Conservation (phyloP, 1,284 basidiomycete species). For the Malassezia vespertilionis region DNA sequence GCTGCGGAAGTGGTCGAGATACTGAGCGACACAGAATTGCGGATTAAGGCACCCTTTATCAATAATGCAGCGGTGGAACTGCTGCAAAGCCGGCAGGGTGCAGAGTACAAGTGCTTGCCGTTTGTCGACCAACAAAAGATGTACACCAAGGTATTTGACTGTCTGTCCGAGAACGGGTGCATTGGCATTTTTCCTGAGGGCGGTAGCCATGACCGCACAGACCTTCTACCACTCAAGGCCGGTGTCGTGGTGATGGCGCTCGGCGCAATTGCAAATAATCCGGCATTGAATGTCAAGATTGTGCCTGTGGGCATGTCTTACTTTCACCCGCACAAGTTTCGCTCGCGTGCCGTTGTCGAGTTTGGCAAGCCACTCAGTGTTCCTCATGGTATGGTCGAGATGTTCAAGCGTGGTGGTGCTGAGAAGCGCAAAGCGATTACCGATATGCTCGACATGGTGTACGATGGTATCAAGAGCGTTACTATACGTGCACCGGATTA, state of each 20-base stretch:
- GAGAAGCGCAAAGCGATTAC: conserved; percentile 83
- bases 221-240: conserved; percentile 45
- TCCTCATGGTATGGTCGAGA: conserved; percentile 68
- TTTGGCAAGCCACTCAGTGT: conserved; percentile 87
- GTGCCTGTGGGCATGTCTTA: conserved; percentile 47
- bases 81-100: conserved; percentile 18
- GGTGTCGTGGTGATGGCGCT: conserved; percentile 48
- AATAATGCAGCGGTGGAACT: conserved; percentile 29
- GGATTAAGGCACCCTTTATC: conserved; percentile 73
- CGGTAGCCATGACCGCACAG: conserved; percentile 47
- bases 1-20: conserved; percentile 78
- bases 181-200: conserved; percentile 50
- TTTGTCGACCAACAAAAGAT: conserved; percentile 80
- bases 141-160: conserved; percentile 85
- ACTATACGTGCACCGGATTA: conserved; percentile 93
- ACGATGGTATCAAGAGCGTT: conserved; percentile 91
- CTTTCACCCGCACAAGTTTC: conserved; percentile 48
- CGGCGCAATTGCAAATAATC: conserved; percentile 47
- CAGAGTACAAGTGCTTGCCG: conserved; percentile 40
- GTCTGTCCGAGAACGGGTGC: conserved; percentile 71
- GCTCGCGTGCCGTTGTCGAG: conserved; percentile 64
- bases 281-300: conserved; percentile 39
- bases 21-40: conserved; percentile 69
- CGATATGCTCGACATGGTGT: conserved; percentile 80
- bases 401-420: conserved; percentile 79